Evolutionary conservation across 1,284 basidiomycete species (phyloP).

Genomic region (Trametes versicolor): DNA sequence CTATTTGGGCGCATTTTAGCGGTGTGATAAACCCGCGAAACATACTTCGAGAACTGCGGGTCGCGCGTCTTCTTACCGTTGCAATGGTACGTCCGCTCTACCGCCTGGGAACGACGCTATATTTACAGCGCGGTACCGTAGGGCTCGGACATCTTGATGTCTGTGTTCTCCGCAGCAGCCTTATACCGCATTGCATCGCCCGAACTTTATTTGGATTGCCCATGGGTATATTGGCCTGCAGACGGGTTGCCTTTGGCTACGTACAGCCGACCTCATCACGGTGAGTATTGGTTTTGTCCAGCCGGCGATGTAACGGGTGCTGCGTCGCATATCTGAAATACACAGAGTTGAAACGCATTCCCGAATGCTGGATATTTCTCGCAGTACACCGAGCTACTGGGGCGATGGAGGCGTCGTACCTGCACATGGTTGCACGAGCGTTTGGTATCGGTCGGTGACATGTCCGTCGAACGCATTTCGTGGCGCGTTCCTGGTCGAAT

Average conservation of each 20-base stretch:
- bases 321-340: too few relatives aligned
- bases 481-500: constrained; percentile 1
- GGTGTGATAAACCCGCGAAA: background rate
- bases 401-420: background rate
- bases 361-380: background rate
- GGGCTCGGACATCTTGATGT: background rate
- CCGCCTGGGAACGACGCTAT: constrained; percentile 6
- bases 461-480: background rate
- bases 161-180: background rate
- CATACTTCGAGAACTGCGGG: background rate
- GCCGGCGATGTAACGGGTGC: background rate
- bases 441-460: background rate
- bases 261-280: background rate
- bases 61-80: background rate
- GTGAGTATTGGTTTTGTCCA: background rate
- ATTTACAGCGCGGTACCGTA: background rate
- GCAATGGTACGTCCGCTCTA: background rate
- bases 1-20: background rate
- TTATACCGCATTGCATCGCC: too few relatives aligned
- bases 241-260: background rate
- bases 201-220: background rate
- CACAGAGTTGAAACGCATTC: background rate
- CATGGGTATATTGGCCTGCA: background rate
- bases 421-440: background rate
- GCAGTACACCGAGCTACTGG: background rate